Percentiles rank a stretch among this genome's conserved stretches.
phyloP scores from a whole-genome alignment of 169 alveolate species.

The Cryptosporidium ubiquitum region DNA sequence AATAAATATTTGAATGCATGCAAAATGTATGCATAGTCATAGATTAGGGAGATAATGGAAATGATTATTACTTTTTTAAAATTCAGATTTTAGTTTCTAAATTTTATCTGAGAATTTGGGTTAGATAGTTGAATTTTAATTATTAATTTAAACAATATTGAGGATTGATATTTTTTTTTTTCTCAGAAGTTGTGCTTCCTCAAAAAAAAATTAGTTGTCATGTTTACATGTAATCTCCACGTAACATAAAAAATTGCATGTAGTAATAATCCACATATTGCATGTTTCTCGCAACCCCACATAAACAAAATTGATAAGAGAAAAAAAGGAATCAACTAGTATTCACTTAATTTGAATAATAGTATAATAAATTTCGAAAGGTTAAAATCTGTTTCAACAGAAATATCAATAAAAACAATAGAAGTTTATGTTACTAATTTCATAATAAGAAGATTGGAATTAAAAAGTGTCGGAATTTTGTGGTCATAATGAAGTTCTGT shows the following conservation, averaged over 20 bases:
- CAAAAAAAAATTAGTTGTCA: background rate
- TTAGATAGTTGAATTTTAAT: too few species aligned
- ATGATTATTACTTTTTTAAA: too few species aligned
- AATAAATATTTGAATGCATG: constrained; percentile 2
- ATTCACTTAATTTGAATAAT: background rate
- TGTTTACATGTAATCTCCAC: background rate
- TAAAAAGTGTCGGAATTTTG: constrained; percentile 24
- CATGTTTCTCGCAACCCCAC: constrained; percentile 37
- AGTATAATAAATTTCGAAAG: background rate
- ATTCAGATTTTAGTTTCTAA: background rate
- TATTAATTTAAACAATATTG: too few species aligned
- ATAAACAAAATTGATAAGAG: background rate
- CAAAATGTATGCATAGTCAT: background rate
- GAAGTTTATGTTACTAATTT: background rate
- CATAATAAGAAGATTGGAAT: background rate
- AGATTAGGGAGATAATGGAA: background rate
- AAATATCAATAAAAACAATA: background rate
- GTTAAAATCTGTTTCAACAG: background rate
- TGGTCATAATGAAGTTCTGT: constrained; percentile 61
- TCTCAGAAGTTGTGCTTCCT: background rate
- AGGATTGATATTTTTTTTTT: background rate
- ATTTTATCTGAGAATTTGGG: too few species aligned
- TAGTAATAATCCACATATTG: background rate
- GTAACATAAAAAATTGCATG: background rate
- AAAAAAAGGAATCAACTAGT: background rate